Conservation (phyloP, 1,139 yeast genomes). For the Zhuliangozyma parablackwelliae region DNA sequence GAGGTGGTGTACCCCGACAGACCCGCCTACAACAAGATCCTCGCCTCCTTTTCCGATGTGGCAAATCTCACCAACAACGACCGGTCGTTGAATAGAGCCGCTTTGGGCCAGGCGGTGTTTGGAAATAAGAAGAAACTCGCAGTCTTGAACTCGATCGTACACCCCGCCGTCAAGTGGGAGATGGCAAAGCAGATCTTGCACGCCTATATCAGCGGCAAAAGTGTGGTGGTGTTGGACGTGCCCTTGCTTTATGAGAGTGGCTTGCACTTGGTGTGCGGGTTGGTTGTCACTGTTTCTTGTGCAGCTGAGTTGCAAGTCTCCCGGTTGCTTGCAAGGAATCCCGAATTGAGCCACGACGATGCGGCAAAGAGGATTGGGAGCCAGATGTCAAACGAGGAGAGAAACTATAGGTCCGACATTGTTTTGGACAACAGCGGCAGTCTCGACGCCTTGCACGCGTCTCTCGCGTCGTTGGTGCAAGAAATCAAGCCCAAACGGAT, state of each 20-base stretch:
- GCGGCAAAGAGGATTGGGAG: conserved; percentile 68
- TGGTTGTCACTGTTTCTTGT: conserved; percentile 66
- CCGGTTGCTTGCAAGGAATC: conserved; percentile 63
- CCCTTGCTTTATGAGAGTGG: conserved; percentile 85
- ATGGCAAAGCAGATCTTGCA: conserved; percentile 54
- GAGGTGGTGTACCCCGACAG: conserved; percentile 81
- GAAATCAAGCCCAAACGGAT: conserved; percentile 47
- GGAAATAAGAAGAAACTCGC: conserved; percentile 53
- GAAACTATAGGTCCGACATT: conserved; percentile 58
- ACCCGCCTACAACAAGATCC: conserved; percentile 62
- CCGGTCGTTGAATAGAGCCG: conserved; percentile 59
- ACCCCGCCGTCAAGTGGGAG: conserved; percentile 78
- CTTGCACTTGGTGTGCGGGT: conserved; percentile 68
- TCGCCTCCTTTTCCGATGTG: conserved; percentile 54
- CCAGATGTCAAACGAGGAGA: conserved; percentile 66
- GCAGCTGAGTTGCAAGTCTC: conserved; percentile 52
- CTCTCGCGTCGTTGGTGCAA: conserved; percentile 44
- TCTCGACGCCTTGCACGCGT: conserved; percentile 42
- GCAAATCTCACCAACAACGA: conserved; percentile 54
- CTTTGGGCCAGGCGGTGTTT: conserved; percentile 76
- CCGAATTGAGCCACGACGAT: conserved; percentile 60
- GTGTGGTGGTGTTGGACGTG: conserved; percentile 75
- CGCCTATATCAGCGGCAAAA: conserved; percentile 49
- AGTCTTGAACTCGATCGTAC: conserved; percentile 71
- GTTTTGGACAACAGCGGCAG: conserved; percentile 63